phyloP scores from a whole-genome alignment of 352 stramenopile species.

The Peronospora tabacina region DNA sequence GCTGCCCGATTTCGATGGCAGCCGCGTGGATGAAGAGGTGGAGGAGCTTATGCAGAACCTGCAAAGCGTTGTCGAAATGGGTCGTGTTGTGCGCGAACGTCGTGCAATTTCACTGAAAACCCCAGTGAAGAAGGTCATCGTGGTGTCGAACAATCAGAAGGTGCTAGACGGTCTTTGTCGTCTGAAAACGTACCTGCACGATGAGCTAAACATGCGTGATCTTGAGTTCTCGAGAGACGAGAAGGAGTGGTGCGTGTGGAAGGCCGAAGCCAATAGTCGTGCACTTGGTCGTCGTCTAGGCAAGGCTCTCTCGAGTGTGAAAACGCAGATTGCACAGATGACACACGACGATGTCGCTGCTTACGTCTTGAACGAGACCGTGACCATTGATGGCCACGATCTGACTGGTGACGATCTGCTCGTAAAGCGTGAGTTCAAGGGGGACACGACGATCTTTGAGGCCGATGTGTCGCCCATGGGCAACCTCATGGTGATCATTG shows the following conservation, averaged over 20 bases:
- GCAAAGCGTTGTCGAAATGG: constrained; percentile 95
- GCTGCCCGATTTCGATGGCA: constrained; percentile 90
- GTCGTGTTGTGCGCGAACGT: constrained; percentile 93
- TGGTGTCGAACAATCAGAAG: constrained; percentile 87
- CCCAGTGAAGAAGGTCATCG: constrained; percentile 93
- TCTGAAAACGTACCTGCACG: constrained; percentile 92
- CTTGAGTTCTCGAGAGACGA: constrained; percentile 88
- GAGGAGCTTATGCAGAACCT: constrained; percentile 93
- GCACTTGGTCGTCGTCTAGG: constrained; percentile 93
- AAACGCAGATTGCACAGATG: constrained; percentile 63
- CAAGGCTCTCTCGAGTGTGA: constrained; percentile 94
- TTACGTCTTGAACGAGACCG: constrained; percentile 61
- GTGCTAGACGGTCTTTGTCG: constrained; percentile 67
- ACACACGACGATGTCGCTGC: constrained; percentile 64
- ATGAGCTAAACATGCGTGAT: constrained; percentile 96
- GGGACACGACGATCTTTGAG: constrained; percentile 88
- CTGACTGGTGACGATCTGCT: constrained; percentile 89
- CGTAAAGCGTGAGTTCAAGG: constrained; percentile 92
- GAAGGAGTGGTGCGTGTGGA: constrained; percentile 89
- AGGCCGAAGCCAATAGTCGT: constrained; percentile 92
- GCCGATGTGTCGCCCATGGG: constrained; percentile 82
- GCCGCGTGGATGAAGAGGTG: constrained; percentile 89
- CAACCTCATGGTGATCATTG: constrained; percentile 92
- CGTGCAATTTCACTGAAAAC: constrained; percentile 96
- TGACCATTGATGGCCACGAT: constrained; percentile 76